Base-by-base conservation (phyloP, 2,329 filamentous ascomycete species). In the Aspergillus hiratsukae region DNA sequence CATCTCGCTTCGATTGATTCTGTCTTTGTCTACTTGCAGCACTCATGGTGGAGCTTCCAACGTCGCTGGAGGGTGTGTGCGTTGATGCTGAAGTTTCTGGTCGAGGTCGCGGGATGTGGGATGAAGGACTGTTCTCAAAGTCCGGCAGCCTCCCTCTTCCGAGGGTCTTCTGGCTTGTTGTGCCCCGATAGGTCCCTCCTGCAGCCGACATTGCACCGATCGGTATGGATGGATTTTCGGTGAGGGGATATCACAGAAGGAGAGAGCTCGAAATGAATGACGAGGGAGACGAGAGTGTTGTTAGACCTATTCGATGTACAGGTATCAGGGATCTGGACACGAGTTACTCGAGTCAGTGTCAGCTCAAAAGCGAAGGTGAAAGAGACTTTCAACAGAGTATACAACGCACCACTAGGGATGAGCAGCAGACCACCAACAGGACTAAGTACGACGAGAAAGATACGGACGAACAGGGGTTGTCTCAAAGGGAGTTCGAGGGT, bases 1-100 rank as follows among this genome's bases (percentile, higher is more conserved):
- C 94, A 87, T 99, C 94, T 76, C 92, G 87, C 80, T 97, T 97
- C 66, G 87, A 88, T 82, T 97, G 93, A 79, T 97, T 97, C 76
- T 93, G 90, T 70, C 94, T 85, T 76, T 94, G 90, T 71, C 94
- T 87, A 76, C 93, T 97, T 54, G 72, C 71, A 66, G 91, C 90
- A 78, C 91, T 97, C 78, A 97, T 84, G 43, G 89, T 87, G 54
- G 90, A 89, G 61, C 73, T 79, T 58, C 75, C 76, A 54, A 78
- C 77, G 67, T 86, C 84, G 69, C 80, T 83, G 21, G 64, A 65
- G 21, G 69, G 63, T 56, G 78, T 73, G 43, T 67, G 70, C 68
- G 60, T 67, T 58, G 61, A 73, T 28, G 70, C 59, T 49, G 68
- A 64, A 50, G 58, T 60, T 49, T 87, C 84, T 53, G 83, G 77